Evolutionary conservation across 805 yeast genomes (phyloP).

Genomic region (Teunomyces pallodes): DNA sequence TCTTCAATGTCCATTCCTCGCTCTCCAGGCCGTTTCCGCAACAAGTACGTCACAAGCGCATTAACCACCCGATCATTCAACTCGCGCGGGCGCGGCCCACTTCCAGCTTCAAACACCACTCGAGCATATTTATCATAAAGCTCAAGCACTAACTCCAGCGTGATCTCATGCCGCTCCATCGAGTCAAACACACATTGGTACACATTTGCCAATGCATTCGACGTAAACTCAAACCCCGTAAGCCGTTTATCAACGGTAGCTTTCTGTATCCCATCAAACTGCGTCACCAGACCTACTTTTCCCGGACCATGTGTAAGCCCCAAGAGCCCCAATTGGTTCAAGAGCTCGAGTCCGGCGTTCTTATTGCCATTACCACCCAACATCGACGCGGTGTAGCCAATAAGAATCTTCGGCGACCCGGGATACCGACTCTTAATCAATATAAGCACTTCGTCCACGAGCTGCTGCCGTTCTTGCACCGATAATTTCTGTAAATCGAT

Average conservation of each 20-base stretch:
- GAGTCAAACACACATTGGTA: slow-evolving; percentile 23
- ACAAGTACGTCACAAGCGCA: slow-evolving; percentile 8
- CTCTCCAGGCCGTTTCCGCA: slow-evolving; percentile 5
- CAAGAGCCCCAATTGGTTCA: slow-evolving; percentile 27
- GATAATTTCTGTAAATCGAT: slow-evolving; percentile 22
- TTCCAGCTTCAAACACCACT: background rate
- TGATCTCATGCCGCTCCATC: slow-evolving; percentile 8
- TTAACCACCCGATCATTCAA: slow-evolving; percentile 10
- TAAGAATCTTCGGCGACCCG: slow-evolving; percentile 30
- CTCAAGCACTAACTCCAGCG: slow-evolving; percentile 16
- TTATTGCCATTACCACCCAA: slow-evolving; percentile 14
- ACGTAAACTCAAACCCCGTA: slow-evolving; percentile 19
- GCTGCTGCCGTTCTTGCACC: slow-evolving; percentile 13
- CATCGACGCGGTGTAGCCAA: slow-evolving; percentile 35
- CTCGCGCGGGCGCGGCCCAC: background rate
- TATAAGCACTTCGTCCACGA: slow-evolving; percentile 31
- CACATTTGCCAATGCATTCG: slow-evolving; percentile 19
- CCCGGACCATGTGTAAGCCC: slow-evolving; percentile 23
- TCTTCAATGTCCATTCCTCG: slow-evolving; percentile 15
- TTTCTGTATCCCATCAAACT: slow-evolving; percentile 17
- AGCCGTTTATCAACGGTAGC: slow-evolving; percentile 33
- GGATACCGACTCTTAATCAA: slow-evolving; percentile 30
- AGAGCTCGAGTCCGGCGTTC: slow-evolving; percentile 15
- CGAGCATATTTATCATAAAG: slow-evolving; percentile 22
- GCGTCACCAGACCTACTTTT: slow-evolving; percentile 10